A percentile compares a stretch with the other conserved stretches of the same genome.
phyloP scores from a whole-genome alignment of 2,329 filamentous ascomycete species.

The Dactylonectria macrodidyma region DNA sequence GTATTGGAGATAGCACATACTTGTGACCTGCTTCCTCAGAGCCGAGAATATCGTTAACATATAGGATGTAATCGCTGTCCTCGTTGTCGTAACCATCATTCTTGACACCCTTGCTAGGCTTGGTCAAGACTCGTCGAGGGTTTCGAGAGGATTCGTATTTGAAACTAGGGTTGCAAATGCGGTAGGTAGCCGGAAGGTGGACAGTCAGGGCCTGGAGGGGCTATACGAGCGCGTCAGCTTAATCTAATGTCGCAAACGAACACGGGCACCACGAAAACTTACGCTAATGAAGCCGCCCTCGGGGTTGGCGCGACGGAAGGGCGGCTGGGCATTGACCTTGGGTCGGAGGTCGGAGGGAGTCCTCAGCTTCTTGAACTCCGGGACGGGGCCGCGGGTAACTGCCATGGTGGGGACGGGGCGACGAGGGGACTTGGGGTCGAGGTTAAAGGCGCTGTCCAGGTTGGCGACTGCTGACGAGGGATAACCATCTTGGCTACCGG shows the following conservation, averaged over 20 bases:
- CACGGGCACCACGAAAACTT: conserved; percentile 55
- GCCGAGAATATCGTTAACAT: conserved; percentile 98
- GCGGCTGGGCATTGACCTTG: conserved; percentile 87
- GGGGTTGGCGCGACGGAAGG: conserved; percentile 93
- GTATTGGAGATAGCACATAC: conserved; percentile 62
- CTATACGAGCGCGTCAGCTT: conserved; percentile 60
- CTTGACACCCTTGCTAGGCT: conserved; percentile 98
- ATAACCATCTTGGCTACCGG: conserved; percentile 74
- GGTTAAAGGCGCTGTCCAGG: conserved; percentile 76
- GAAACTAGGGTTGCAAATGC: conserved; percentile 97
- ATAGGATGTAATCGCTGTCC: conserved; percentile 98
- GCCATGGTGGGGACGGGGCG: conserved; percentile 64
- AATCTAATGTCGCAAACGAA: neutral
- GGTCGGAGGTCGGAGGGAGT: conserved; percentile 82
- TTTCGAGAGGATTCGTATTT: conserved; percentile 99
- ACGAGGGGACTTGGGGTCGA: conserved; percentile 72
- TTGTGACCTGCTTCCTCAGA: conserved; percentile 99
- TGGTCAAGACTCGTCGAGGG: conserved; percentile 93
- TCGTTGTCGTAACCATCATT: conserved; percentile 99
- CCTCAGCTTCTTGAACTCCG: conserved; percentile 87
- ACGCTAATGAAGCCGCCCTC: conserved; percentile 99
- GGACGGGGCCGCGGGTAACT: conserved; percentile 78
- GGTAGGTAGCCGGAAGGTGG: conserved; percentile 94
- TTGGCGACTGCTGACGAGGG: conserved; percentile 80
- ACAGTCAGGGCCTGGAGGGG: conserved; percentile 95